Evolutionary conservation across 805 yeast species (phyloP).

Genomic region (Candida peoriensis): DNA sequence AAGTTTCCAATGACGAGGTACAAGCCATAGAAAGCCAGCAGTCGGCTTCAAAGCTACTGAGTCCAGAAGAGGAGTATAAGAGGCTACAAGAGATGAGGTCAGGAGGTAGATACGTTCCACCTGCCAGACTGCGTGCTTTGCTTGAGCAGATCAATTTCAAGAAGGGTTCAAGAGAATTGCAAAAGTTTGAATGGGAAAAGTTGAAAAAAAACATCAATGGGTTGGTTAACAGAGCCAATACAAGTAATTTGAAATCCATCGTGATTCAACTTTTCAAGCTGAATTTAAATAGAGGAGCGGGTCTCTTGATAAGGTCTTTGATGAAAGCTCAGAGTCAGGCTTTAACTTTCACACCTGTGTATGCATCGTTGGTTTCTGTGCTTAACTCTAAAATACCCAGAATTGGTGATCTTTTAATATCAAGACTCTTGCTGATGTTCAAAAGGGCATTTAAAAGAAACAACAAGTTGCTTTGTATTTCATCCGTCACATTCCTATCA

Average conservation of each 20-base stretch:
- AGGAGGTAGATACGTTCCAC: conserved; percentile 50
- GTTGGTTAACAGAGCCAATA: conserved; percentile 40
- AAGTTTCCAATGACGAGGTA: too few relatives aligned
- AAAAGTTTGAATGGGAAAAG: conserved; percentile 52
- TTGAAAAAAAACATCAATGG: conserved; percentile 44
- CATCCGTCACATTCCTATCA: conserved; percentile 47
- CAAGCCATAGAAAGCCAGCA: neutral
- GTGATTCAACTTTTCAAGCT: conserved; percentile 46
- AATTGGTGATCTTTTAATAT: conserved; percentile 53
- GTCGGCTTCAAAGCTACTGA: neutral
- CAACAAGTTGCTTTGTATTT: conserved; percentile 38
- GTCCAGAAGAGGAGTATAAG: conserved; percentile 30
- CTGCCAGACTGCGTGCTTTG: conserved; percentile 43
- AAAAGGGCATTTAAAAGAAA: conserved; percentile 45
- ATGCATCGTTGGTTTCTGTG: conserved; percentile 53
- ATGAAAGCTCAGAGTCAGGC: conserved; percentile 49
- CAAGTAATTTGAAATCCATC: conserved; percentile 41
- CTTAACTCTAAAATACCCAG: conserved; percentile 65
- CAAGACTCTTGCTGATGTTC: conserved; percentile 55
- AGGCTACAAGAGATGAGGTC: conserved; percentile 32
- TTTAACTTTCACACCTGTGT: conserved; percentile 38
- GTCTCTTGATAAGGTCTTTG: conserved; percentile 51
- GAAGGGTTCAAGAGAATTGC: conserved; percentile 36
- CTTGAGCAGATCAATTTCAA: conserved; percentile 29
- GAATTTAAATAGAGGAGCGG: conserved; percentile 59